A percentile compares a stretch with the other conserved stretches of the same genome.
phyloP scores from a whole-genome alignment of 352 stramenopile genomes.

The Phytophthora syringae region DNA sequence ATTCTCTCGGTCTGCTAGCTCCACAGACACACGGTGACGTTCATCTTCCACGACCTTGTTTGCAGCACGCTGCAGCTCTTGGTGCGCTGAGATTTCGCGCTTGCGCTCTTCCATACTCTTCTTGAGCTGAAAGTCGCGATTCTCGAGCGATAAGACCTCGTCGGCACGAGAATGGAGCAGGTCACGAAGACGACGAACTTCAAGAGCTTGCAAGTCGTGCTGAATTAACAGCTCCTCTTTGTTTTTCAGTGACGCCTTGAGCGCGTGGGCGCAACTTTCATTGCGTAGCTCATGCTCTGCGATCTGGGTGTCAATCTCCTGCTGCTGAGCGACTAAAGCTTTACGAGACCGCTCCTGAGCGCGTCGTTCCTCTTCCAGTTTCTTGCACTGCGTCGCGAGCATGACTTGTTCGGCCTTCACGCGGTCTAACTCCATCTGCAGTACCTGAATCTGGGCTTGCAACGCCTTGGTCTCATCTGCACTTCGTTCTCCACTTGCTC shows the following conservation, averaged over 20 bases:
- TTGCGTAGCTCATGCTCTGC: conserved; percentile 93
- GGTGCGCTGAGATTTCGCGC: conserved; percentile 88
- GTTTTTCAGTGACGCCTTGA: conserved; percentile 83
- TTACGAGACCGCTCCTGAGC: conserved; percentile 79
- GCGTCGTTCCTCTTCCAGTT: conserved; percentile 92
- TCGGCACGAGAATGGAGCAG: conserved; percentile 89
- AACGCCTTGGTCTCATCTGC: conserved; percentile 95
- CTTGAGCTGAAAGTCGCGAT: conserved; percentile 92
- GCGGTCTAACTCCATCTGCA: conserved; percentile 91
- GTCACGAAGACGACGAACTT: conserved; percentile 93
- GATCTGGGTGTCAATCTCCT: conserved; percentile 84
- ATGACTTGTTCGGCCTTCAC: conserved; percentile 90
- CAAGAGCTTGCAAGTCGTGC: conserved; percentile 94
- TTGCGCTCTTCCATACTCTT: conserved; percentile 96
- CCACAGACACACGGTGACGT: conserved; percentile 92
- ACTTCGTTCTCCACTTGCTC: conserved; percentile 92
- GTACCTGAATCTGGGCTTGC: conserved; percentile 89
- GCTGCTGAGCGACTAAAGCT: conserved; percentile 73
- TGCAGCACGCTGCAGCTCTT: conserved; percentile 90
- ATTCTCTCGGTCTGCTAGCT: conserved; percentile 88
- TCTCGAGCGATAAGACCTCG: conserved; percentile 94
- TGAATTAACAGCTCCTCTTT: conserved; percentile 95
- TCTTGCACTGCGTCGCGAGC: conserved; percentile 91
- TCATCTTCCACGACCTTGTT: conserved; percentile 93
- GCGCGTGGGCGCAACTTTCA: conserved; percentile 79